These are phyloP conservation scores for Exophiala viscosa DNA, from an alignment of 2,329 filamentous ascomycete genomes.

Conservation along the genomic window DNA sequence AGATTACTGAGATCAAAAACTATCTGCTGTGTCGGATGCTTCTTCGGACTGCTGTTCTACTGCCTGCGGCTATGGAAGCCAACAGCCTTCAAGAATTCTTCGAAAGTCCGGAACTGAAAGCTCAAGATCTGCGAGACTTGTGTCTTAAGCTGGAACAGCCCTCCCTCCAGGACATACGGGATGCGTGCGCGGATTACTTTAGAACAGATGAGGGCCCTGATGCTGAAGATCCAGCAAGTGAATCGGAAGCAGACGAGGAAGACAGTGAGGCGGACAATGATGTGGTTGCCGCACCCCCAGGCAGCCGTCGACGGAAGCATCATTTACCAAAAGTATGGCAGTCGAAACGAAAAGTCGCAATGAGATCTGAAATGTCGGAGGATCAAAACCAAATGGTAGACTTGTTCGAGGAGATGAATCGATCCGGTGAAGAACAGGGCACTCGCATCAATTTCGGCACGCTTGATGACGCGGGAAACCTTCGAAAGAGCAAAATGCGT, in stretches of 20 bases:
- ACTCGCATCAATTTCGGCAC: conserved; percentile 17
- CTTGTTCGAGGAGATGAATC: too few relatives aligned
- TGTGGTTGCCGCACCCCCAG: too few relatives aligned
- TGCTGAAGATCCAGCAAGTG: too few relatives aligned
- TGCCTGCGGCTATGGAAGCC: conserved; percentile 45
- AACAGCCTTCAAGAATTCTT: conserved; percentile 46
- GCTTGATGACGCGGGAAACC: too few relatives aligned
- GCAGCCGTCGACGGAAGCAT: conserved; percentile 21
- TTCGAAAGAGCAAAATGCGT: conserved; percentile 34
- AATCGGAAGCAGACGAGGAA: too few relatives aligned
- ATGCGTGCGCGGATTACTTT: conserved; percentile 50
- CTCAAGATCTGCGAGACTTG: conserved; percentile 45
- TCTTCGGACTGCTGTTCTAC: conserved; percentile 44
- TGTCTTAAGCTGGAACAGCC: conserved; percentile 49
- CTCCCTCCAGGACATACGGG: conserved; percentile 48
- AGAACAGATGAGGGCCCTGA: conserved; percentile 33
- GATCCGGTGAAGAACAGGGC: background rate
- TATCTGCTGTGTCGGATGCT: conserved; percentile 49
- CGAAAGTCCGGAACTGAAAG: conserved; percentile 39
- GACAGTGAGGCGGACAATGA: too few relatives aligned
- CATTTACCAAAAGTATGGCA: conserved; percentile 30
- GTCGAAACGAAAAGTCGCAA: conserved; percentile 35
- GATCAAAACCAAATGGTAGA: too few relatives aligned
- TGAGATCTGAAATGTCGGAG: background rate
- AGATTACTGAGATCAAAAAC: conserved; percentile 50